Evolutionary conservation across 805 yeast genomes (phyloP), one percentile per base, ranked within the genome.

Genomic region (Brettanomyces custersianus): DNA sequence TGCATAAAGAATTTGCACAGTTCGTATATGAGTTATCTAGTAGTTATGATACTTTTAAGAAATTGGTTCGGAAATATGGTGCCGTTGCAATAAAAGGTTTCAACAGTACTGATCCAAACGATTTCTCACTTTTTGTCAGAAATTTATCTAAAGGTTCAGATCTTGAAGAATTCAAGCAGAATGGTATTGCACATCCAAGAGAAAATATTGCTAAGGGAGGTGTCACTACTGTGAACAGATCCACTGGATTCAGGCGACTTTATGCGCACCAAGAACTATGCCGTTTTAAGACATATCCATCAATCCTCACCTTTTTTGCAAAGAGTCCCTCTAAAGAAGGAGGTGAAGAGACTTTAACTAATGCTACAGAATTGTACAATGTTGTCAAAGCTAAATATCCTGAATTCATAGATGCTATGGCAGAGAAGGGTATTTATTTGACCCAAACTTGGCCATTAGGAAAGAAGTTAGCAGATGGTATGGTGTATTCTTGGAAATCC

Each of bases 261-360:
- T 34, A 43, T 26, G 46, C 47, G 3, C 54, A 51, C 25, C 52
- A 49, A 21, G 54, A 51, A 29, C 48, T 51, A 30, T 49, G 51
- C 1, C 39, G 55, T 24, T 51, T 45, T 33, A 28, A 37, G 6
- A 42, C 44, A 5, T 47, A 38, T 27, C 54, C 55, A 2, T 44
- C 46, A 3, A 33, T 48, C 20, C 38, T 51, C 20, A 40, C 52
- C 11, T 51, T 50, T 21, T 51, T 48, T 32, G 52, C 51, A 2
- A 39, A 41, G 15, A 36, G 37, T 9, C 43, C 47, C 4, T 32
- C 29, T 5, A 20, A 28, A 4, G 29, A 25, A 4, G 52, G 49
- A 7, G 55, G 55, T n/a, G 52, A 46, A 13, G 42, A 47, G 7
- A 39, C 51, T 2, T 42, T 48, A 4, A 41, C 48, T 4, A 47